Evolutionary conservation across 2,329 filamentous ascomycete species (phyloP), one percentile per base, ranked within the genome.

Genomic region (Aspergillus clavatus): DNA sequence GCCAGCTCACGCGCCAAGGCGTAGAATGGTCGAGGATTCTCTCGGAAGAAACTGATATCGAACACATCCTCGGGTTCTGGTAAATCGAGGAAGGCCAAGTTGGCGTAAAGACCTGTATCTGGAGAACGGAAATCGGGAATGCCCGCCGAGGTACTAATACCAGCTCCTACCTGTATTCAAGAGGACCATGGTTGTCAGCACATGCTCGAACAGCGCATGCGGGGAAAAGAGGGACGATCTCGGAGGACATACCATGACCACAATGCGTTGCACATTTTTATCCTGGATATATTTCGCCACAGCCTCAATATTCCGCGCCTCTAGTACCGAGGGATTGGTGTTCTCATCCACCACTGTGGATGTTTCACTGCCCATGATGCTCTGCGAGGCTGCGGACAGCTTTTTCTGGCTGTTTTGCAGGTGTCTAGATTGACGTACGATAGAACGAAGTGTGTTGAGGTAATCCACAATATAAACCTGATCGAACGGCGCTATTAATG

Each of bases 61-160:
- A 98, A 97, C 36, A 97, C 89, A 26, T 89, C 90, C 70, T 97
- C 89, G 18, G 91, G 85, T 59, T 91, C 84, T 0, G 90, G 90
- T 0, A 98, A 78, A 48, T 95, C 82, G 24, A 97, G 79, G 42
- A 86, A 81, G 18, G 86, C 86, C 23, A 98, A 82, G 61, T 97
- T 97, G 58, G 88, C 84, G 67, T 98, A 98, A 8, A 98, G 79
- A 3, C 93, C 93, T 0, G 91, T 97, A 46, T 89, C 86, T 51
- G 91, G 90, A 2, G 89, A 95, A 53, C 93, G 80, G 67, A 97
- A 98, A 70, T 98, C 93, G 51, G 93, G 93, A 51, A 98, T 91
- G 70, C 73, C 63, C 22, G 63, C 63, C 14, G 63, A 62, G 27
- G 63, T 66, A 42, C 66, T 73, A 55, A 96, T 94, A 38, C 91